Evolutionary conservation across 768 basidiomycete genomes (phyloP).

Genomic region (Tulasnella sp.): DNA sequence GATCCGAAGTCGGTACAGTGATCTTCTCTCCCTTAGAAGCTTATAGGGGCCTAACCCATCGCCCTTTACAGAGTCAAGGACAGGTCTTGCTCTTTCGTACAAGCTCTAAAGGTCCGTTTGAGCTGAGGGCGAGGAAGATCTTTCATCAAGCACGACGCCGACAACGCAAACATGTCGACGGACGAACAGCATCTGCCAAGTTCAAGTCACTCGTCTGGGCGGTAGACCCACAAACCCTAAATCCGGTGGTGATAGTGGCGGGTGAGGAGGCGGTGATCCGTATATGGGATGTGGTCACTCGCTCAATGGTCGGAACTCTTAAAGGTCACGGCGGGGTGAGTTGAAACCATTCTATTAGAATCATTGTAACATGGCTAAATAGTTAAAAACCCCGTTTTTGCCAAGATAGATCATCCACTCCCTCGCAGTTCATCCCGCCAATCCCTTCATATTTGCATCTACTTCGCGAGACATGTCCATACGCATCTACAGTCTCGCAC

Average conservation of each 20-base stretch:
- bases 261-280: constrained; percentile 1
- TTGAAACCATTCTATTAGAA: neutral
- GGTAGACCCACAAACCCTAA: neutral
- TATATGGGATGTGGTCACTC: neutral
- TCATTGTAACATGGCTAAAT: neutral
- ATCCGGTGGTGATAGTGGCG: neutral
- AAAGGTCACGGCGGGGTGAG: constrained; percentile 3
- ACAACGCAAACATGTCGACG: too few relatives aligned
- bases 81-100: too few relatives aligned
- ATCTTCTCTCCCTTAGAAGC: too few relatives aligned
- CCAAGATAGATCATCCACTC: constrained; percentile 2
- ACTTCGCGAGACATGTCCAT: constrained; percentile 1
- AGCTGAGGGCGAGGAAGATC: too few relatives aligned
- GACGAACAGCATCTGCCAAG: neutral
- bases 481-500: neutral
- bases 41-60: too few relatives aligned
- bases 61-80: too few relatives aligned
- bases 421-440: neutral
- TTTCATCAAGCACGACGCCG: too few relatives aligned
- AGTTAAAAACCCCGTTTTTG: neutral
- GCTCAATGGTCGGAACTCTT: neutral
- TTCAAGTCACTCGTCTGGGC: neutral
- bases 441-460: constrained; percentile 5
- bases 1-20: too few relatives aligned
- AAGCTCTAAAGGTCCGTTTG: too few relatives aligned